Conservation (phyloP, 352 stramenopile genomes). For the Pythium coloratum region DNA sequence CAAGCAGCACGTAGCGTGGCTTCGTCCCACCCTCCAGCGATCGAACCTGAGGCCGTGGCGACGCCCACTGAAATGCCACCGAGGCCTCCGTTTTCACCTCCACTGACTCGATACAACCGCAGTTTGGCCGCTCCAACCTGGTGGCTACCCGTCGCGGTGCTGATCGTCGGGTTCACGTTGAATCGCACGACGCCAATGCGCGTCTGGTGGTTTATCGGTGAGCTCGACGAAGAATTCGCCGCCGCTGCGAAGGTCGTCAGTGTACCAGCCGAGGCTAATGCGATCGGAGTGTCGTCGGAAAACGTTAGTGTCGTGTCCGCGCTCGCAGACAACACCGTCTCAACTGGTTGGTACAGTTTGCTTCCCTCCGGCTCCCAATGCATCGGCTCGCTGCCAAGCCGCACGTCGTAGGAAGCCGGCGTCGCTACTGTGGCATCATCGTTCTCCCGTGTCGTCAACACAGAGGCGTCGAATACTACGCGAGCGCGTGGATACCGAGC, state of each 20-base stretch:
- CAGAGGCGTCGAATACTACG: constrained; percentile 44
- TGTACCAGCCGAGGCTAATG: constrained; percentile 13
- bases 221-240: constrained; percentile 55
- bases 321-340: constrained; percentile 33
- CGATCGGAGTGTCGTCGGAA: constrained; percentile 18
- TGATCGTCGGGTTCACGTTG: constrained; percentile 34
- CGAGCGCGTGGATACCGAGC: constrained; percentile 39
- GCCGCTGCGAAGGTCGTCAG: constrained; percentile 33
- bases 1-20: constrained; percentile 31
- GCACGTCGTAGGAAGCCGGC: constrained; percentile 34
- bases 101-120: constrained; percentile 52
- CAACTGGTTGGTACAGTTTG: constrained; percentile 36
- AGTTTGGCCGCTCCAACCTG: constrained; percentile 56
- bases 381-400: constrained; percentile 55
- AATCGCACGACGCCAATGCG: constrained; percentile 46
- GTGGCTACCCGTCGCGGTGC: constrained; percentile 37
- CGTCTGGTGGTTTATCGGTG: constrained; percentile 23
- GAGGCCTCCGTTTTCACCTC: constrained; percentile 63
- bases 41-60: constrained; percentile 21
- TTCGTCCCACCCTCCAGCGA: constrained; percentile 43
- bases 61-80: constrained; percentile 58
- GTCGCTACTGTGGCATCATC: constrained; percentile 33
- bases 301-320: constrained; percentile 55
- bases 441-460: constrained; percentile 38
- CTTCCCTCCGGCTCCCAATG: constrained; percentile 50